These are phyloP conservation scores for Termitomyces sp. DNA, from an alignment of 768 basidiomycete species.

Conservation along the genomic window DNA sequence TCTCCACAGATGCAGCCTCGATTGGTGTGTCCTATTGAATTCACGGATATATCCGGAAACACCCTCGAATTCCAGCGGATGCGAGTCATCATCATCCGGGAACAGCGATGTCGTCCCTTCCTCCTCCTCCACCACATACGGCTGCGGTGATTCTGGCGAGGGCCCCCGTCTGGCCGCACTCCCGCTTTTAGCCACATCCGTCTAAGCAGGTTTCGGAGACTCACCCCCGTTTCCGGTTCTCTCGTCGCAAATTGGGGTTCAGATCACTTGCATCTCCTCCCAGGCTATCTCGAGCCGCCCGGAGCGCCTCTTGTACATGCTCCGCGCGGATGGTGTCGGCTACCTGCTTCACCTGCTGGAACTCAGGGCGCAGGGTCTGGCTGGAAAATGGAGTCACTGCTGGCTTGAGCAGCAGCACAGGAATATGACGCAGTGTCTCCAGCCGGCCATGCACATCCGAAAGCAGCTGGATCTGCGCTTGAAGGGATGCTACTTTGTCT, in stretches of 20 bases:
- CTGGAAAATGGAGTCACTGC: slow-evolving; percentile 26
- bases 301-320: slow-evolving; percentile 57
- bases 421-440: slow-evolving; percentile 44
- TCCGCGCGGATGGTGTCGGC: slow-evolving; percentile 47
- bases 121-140: slow-evolving; percentile 44
- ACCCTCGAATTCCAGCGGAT: slow-evolving; percentile 41
- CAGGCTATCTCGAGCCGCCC: slow-evolving; percentile 54
- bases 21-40: slow-evolving; percentile 48
- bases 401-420: slow-evolving; percentile 42
- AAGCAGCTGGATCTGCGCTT: slow-evolving; percentile 45
- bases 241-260: slow-evolving; percentile 41
- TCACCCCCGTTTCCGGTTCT: slow-evolving; percentile 58
- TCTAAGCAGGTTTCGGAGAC: slow-evolving; percentile 22
- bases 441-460: slow-evolving; percentile 45
- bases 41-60: slow-evolving; percentile 55
- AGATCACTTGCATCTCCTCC: slow-evolving; percentile 50
- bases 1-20: slow-evolving; percentile 58
- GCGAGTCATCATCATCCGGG: slow-evolving; percentile 38
- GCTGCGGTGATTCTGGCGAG: slow-evolving; percentile 61
- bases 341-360: slow-evolving; percentile 47
- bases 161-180: slow-evolving; percentile 40
- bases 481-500: slow-evolving; percentile 24
- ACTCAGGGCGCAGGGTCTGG: slow-evolving; percentile 35
- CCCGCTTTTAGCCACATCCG: slow-evolving; percentile 10
- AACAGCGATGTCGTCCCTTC: slow-evolving; percentile 41